Conservation (phyloP, 768 basidiomycete genomes). For the Chalciporus chontae region DNA sequence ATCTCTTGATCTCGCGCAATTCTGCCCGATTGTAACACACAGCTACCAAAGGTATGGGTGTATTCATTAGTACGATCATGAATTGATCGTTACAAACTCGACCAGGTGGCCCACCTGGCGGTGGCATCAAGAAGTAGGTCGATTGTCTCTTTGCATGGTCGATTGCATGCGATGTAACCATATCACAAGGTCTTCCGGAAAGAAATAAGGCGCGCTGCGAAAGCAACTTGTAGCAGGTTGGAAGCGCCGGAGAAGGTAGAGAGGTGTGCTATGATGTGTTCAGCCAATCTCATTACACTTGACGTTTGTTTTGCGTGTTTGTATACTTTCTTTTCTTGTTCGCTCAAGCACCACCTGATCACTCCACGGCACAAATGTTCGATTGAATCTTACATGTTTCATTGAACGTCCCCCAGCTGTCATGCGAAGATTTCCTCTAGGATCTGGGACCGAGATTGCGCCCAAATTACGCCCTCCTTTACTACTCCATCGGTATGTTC, state of each 20-base stretch:
- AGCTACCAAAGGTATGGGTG: slow-evolving; percentile 30
- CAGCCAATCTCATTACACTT: not conserved
- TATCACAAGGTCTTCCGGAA: slow-evolving; percentile 58
- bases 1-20: slow-evolving; percentile 31
- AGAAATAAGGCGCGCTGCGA: slow-evolving; percentile 52
- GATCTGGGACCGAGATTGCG: too few relatives aligned
- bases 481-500: too few relatives aligned
- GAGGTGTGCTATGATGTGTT: not conserved
- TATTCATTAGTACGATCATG: slow-evolving; percentile 2
- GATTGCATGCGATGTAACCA: slow-evolving; percentile 5
- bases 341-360: too few relatives aligned
- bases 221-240: not conserved
- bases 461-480: too few relatives aligned
- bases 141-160: slow-evolving; percentile 1
- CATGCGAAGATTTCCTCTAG: too few relatives aligned
- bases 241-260: not conserved
- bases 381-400: too few relatives aligned
- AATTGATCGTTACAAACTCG: not conserved
- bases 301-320: not conserved
- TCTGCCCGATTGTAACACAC: slow-evolving; percentile 4
- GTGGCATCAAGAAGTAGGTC: slow-evolving; percentile 86
- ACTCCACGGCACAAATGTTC: too few relatives aligned
- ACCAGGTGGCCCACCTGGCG: slow-evolving; percentile 63
- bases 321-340: not conserved
- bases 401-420: too few relatives aligned